phyloP scores from a whole-genome alignment of 192 early-diverging fungal genomes.

The Pilaira anomala region DNA sequence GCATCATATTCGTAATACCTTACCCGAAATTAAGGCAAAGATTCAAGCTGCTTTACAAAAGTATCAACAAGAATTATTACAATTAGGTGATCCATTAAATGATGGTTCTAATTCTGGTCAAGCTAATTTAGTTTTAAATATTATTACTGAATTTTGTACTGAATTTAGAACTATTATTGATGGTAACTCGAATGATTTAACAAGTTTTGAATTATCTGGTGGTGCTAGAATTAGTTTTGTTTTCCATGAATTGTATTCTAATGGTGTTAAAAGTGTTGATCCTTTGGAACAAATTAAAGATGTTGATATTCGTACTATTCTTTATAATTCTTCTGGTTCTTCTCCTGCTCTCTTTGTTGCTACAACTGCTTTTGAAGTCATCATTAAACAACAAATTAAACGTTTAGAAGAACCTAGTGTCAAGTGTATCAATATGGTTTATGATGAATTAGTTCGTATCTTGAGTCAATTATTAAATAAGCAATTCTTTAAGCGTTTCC shows the following conservation, averaged over 20 bases:
- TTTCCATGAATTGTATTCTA: constrained; percentile 95
- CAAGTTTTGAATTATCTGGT: constrained; percentile 92
- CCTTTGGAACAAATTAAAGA: constrained; percentile 99
- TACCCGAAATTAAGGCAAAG: constrained; percentile 99
- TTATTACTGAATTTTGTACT: constrained; percentile 98
- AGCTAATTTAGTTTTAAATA: constrained; percentile 91
- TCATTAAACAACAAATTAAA: constrained; percentile 99
- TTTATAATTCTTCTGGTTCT: constrained; percentile 98
- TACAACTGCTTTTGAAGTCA: constrained; percentile 95
- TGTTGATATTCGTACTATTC: constrained; percentile 94
- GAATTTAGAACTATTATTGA: constrained; percentile 96
- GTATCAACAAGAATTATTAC: constrained; percentile 81
- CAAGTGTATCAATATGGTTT: constrained; percentile 93
- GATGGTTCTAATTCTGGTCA: constrained; percentile 68
- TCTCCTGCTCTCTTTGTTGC: constrained; percentile 98
- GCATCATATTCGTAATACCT: constrained; percentile 97
- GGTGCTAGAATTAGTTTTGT: constrained; percentile 99
- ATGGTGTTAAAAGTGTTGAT: constrained; percentile 91
- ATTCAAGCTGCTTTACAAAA: constrained; percentile 82
- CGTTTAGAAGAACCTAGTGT: constrained; percentile 96
- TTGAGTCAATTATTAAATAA: constrained; percentile 89
- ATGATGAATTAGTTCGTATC: constrained; percentile 98
- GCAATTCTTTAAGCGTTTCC: constrained; percentile 93
- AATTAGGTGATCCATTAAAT: constrained; percentile 88
- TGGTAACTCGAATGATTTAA: constrained; percentile 94